Evolutionary conservation across 257 asterid genomes (phyloP).

Genomic region (Ehretia macrophylla): DNA sequence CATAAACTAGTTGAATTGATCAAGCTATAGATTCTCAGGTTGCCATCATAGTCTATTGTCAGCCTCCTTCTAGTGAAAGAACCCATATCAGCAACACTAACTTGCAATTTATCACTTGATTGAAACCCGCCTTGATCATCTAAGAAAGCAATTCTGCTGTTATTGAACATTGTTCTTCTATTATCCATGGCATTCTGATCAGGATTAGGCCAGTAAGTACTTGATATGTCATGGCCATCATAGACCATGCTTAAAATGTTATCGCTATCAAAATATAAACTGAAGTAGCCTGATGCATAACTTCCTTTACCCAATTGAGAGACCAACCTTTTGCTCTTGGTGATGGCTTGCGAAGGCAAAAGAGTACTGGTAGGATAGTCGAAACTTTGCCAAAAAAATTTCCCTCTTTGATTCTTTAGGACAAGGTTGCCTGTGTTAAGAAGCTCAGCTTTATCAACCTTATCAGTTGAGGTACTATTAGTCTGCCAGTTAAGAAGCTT

Average conservation of each 20-base stretch:
- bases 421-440: slow-evolving; percentile 53
- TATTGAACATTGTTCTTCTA: slow-evolving; percentile 35
- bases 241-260: slow-evolving; percentile 42
- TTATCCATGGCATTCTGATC: slow-evolving; percentile 16
- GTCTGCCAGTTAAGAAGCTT: too few relatives aligned
- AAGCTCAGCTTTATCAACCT: slow-evolving; percentile 19
- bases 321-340: slow-evolving; percentile 41
- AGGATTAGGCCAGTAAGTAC: slow-evolving; percentile 58
- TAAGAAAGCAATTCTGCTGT: slow-evolving; percentile 23
- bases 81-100: slow-evolving; percentile 47
- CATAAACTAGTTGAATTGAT: slow-evolving; percentile 36
- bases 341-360: slow-evolving; percentile 39
- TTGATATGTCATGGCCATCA: slow-evolving; percentile 42
- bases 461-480: slow-evolving; percentile 12
- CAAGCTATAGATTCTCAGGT: slow-evolving; percentile 47
- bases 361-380: slow-evolving; percentile 55
- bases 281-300: slow-evolving; percentile 42
- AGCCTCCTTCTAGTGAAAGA: slow-evolving; percentile 36
- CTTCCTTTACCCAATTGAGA: slow-evolving; percentile 33
- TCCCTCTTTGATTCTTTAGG: slow-evolving; percentile 24
- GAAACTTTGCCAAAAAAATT: slow-evolving; percentile 52
- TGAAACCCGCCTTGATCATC: slow-evolving; percentile 41
- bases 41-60: slow-evolving; percentile 53
- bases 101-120: slow-evolving; percentile 43
- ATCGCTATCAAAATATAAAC: slow-evolving; percentile 48